These are phyloP conservation scores for Tulasnella calospora DNA, from an alignment of 768 basidiomycete genomes.

Conservation along the genomic window DNA sequence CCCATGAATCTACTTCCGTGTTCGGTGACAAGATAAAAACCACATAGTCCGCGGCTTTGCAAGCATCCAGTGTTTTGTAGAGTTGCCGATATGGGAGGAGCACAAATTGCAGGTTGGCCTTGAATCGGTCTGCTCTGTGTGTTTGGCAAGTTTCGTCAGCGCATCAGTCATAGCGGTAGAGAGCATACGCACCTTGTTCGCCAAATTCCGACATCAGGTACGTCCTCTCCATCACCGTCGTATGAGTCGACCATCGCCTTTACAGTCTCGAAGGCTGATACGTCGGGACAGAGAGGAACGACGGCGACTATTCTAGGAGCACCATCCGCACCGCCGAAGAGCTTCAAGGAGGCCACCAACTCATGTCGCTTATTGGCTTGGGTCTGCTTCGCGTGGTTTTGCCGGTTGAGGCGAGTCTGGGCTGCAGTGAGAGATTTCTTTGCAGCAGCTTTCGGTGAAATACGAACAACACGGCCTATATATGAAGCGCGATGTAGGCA, in stretches of 20 bases:
- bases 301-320: conserved; percentile 83
- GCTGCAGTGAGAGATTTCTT: conserved; percentile 40
- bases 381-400: conserved; percentile 79
- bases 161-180: neutral
- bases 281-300: conserved; percentile 71
- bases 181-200: conserved; percentile 54
- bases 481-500: no score
- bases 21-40: conserved; percentile 75
- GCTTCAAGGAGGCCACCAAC: conserved; percentile 62
- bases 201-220: conserved; percentile 55
- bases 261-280: conserved; percentile 50
- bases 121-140: conserved; percentile 77
- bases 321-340: conserved; percentile 73
- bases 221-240: conserved; percentile 51
- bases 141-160: neutral
- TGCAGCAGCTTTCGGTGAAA: conserved; percentile 2
- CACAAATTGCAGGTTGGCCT: conserved; percentile 84
- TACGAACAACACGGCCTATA: conserved; percentile 11
- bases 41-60: conserved; percentile 86
- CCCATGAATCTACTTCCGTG: conserved; percentile 77
- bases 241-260: conserved; percentile 56
- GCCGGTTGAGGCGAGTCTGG: conserved; percentile 71
- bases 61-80: conserved; percentile 77
- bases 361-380: conserved; percentile 67
- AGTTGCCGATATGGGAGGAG: conserved; percentile 65